Conservation (phyloP, 345 rosid genomes). For the Hypericum perforatum region DNA sequence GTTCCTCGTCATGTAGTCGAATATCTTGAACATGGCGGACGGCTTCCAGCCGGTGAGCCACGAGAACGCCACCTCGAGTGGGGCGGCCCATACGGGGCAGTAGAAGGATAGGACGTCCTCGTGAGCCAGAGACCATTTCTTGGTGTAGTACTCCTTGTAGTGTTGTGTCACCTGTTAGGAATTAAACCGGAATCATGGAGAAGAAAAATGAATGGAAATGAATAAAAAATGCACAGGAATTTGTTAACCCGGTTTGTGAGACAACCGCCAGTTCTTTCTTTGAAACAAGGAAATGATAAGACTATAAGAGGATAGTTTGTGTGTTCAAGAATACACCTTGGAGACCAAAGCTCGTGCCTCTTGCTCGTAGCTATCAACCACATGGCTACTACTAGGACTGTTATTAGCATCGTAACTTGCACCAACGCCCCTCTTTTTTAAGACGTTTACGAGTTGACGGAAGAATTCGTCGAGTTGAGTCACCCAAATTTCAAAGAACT, state of each 20-base stretch:
- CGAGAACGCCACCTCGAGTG: constrained; percentile 50
- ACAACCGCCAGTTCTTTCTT: no score
- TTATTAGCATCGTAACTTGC: no score
- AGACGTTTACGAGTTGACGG: constrained; percentile 23
- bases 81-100: constrained; percentile 45
- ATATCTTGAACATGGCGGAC: constrained; percentile 37
- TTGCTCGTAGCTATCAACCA: background rate
- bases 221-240: no score
- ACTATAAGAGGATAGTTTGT: no score
- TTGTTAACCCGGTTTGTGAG: no score
- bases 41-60: constrained; percentile 95
- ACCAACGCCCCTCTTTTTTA: constrained; percentile 1
- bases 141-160: constrained; percentile 62
- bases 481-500: constrained; percentile 54
- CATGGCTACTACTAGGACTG: background rate
- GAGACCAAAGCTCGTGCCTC: constrained; percentile 40
- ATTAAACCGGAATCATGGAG: no score
- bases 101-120: constrained; percentile 63
- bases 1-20: constrained; percentile 30
- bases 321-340: no score
- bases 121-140: constrained; percentile 63
- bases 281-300: no score
- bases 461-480: constrained; percentile 40
- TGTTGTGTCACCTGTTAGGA: constrained; percentile 36
- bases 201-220: no score